phyloP scores from a whole-genome alignment of 805 yeast species.

The Tetrapisispora pingtungensis region DNA sequence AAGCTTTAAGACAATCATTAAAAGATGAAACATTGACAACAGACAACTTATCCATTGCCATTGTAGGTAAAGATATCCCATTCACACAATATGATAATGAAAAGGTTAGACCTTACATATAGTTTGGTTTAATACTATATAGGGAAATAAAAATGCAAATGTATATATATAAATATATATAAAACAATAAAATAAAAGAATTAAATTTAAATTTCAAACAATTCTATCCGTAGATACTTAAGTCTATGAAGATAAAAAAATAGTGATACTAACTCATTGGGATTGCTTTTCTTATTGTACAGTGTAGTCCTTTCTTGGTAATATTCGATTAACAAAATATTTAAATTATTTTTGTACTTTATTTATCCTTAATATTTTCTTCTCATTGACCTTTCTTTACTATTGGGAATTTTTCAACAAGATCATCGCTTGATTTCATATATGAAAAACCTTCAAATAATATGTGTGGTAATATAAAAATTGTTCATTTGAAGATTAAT shows the following conservation, averaged over 20 bases:
- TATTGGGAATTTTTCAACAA: background rate
- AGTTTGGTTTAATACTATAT: background rate
- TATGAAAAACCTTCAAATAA: background rate
- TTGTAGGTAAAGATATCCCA: conserved; percentile 73
- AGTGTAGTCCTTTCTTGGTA: too few species aligned
- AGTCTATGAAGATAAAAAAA: too few species aligned
- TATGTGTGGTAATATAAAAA: too few species aligned
- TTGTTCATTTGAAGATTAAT: too few species aligned
- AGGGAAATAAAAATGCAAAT: background rate
- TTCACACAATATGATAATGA: conserved; percentile 83
- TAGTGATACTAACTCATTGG: too few species aligned
- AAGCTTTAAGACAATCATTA: conserved; percentile 86
- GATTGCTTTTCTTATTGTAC: too few species aligned
- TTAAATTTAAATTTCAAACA: too few species aligned
- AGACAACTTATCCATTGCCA: conserved; percentile 81
- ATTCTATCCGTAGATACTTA: too few species aligned
- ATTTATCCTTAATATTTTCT: too few species aligned
- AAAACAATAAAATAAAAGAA: background rate
- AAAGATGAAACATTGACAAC: conserved; percentile 86
- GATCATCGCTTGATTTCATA: background rate
- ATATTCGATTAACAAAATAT: too few species aligned
- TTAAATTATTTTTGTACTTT: too few species aligned
- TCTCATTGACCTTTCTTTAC: too few species aligned
- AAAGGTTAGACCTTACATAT: conserved; percentile 41
- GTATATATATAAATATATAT: background rate